Base-by-base conservation (phyloP, 345 rosid genomes). In the Eucalyptus polyanthemos region DNA sequence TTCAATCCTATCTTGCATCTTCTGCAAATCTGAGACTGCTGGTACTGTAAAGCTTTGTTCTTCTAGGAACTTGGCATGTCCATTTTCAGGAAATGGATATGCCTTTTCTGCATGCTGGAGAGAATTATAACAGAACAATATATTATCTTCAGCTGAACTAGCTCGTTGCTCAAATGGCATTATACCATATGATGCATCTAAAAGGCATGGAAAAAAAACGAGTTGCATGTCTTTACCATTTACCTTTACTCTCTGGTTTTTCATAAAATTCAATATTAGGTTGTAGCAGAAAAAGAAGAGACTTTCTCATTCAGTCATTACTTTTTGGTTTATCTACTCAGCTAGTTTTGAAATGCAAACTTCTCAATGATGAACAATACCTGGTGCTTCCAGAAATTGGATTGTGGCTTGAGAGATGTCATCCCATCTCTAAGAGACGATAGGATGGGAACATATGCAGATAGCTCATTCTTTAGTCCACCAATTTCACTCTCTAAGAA, bases 401-500 rank as follows among this genome's bases (percentile, higher is more conserved):
- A 91, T 90, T 91, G 93, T 47, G 88, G 93, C 92, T 95, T 98
- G 89, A 96, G 90, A 49, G 96, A 95, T 15, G 91, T 88, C 88
- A 96, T 87, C 91, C 92, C 91, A 45, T 93, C 96, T 87, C 91
- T 89, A 88, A 96, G 90, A 80, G 98, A 94, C 50, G 93, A 88
- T 89, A 97, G 91, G 89, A 92, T 91, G 27, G 97, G 97, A 92
- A 91, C 91, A 93, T 92, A 97, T 22, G 95, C 92, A 87, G 94
- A 92, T 88, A 95, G 91, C 87, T 92, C 92, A 50, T 89, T 92
- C 93, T 95, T 95, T 87, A 96, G 89, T 86, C 93, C 94, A 56
- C 92, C 95, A 37, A 95, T 92, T 93, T 95, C 94, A 83, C 91
- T 89, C 90, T 96, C 98, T 94, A 96, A 89, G 89, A 88, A 88